Evolutionary conservation across 495 filamentous ascomycete species (phyloP).

Genomic region (Hyaloscypha bicolor): DNA sequence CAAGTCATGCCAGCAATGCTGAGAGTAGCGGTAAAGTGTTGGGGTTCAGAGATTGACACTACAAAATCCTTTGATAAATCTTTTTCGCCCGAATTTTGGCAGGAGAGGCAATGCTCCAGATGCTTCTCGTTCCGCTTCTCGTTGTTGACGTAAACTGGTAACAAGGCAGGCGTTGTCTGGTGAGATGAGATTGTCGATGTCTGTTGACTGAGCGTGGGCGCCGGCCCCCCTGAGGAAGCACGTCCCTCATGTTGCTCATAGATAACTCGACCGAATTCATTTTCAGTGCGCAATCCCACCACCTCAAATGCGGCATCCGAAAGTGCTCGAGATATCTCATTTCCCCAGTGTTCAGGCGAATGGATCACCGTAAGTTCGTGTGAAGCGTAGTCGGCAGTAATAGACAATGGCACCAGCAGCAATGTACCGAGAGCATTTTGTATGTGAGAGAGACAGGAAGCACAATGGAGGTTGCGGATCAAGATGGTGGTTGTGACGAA

Average conservation of each 20-base stretch:
- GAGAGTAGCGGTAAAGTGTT: conserved; percentile 50
- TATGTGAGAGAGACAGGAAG: conserved; percentile 60
- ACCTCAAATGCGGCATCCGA: conserved; percentile 38
- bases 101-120: conserved; percentile 18
- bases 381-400: conserved; percentile 60
- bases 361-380: conserved; percentile 49
- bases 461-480: conserved; percentile 62
- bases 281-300: conserved; percentile 14
- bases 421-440: conserved; percentile 46
- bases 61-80: conserved; percentile 27
- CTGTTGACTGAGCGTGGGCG: background rate
- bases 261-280: background rate
- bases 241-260: background rate
- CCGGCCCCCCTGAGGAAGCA: background rate
- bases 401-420: conserved; percentile 44
- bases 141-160: background rate
- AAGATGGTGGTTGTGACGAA: conserved; percentile 47
- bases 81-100: conserved; percentile 32
- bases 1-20: conserved; percentile 87
- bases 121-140: background rate
- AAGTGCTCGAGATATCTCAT: conserved; percentile 35
- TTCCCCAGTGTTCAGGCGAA: conserved; percentile 17
- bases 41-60: background rate
- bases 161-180: background rate
- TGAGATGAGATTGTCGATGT: background rate